Evolutionary conservation across 345 rosid genomes (phyloP).

Genomic region (Gynandropsis gynandra): DNA sequence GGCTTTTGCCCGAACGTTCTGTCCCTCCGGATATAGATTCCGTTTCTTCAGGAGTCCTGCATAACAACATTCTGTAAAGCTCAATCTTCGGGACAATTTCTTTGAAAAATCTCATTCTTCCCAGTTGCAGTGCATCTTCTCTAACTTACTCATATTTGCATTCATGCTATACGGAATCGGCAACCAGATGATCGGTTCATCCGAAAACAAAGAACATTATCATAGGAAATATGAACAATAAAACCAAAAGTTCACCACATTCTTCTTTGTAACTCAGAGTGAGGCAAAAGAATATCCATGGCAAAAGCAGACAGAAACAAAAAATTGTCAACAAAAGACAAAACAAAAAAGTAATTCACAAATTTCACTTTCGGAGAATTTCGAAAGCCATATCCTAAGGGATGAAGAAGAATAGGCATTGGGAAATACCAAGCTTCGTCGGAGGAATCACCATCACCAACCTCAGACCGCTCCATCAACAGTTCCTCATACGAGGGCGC

Average conservation of each 20-base stretch:
- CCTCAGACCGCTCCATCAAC: constrained; percentile 31
- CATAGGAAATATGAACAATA: background rate
- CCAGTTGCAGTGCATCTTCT: background rate
- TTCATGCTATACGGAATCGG: background rate
- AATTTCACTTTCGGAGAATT: background rate
- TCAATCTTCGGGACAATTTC: constrained; percentile 5
- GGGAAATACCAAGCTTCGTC: constrained; percentile 73
- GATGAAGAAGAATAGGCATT: background rate
- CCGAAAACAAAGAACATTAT: background rate
- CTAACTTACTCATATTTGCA: background rate
- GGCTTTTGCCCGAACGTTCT: constrained; percentile 48
- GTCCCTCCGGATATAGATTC: constrained; percentile 55
- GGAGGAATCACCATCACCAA: constrained; percentile 42
- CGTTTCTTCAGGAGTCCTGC: constrained; percentile 70
- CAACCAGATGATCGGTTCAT: background rate
- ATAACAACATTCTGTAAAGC: constrained; percentile 12
- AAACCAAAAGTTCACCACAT: background rate
- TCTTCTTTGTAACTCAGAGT: background rate
- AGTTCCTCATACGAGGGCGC: constrained; percentile 61
- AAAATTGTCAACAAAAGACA: background rate
- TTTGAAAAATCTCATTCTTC: background rate
- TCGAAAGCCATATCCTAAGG: too few species aligned
- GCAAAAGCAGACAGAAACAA: too few species aligned
- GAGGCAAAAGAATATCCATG: background rate
- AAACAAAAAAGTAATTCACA: background rate